Conservation (phyloP, 768 basidiomycete species). For the Infundibulicybe gibba region DNA sequence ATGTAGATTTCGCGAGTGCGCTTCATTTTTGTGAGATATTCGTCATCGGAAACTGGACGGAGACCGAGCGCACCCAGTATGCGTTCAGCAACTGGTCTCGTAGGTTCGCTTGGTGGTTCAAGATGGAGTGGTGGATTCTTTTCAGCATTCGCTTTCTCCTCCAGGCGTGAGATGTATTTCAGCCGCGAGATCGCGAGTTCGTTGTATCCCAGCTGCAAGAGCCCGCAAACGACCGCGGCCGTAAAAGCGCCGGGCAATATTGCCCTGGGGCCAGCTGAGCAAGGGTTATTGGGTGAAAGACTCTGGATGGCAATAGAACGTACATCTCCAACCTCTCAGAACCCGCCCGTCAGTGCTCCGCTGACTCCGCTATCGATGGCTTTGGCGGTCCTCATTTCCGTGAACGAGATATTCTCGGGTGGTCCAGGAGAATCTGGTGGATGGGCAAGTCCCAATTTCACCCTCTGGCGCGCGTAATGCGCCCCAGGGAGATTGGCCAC, state of each 20-base stretch:
- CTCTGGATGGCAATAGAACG: slow-evolving; percentile 17
- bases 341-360: slow-evolving; percentile 67
- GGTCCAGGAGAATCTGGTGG: slow-evolving; percentile 3
- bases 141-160: slow-evolving; percentile 11
- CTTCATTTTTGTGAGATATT: slow-evolving; percentile 61
- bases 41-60: slow-evolving; percentile 63
- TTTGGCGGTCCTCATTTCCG: slow-evolving; percentile 53
- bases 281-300: slow-evolving; percentile 1
- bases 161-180: slow-evolving; percentile 44
- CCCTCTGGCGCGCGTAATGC: slow-evolving; percentile 43
- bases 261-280: slow-evolving; percentile 59
- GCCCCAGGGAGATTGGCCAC: slow-evolving; percentile 37
- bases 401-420: slow-evolving; percentile 31
- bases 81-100: slow-evolving; percentile 28
- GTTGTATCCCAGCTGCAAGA: slow-evolving; percentile 70
- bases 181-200: slow-evolving; percentile 61
- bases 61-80: slow-evolving; percentile 48
- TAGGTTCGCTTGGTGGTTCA: background rate
- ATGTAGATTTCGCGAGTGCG: slow-evolving; percentile 51
- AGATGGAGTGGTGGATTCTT: slow-evolving; percentile 9
- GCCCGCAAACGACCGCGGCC: slow-evolving; percentile 50
- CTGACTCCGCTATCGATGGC: slow-evolving; percentile 72
- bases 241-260: slow-evolving; percentile 59
- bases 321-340: slow-evolving; percentile 54
- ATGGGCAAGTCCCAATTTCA: slow-evolving; percentile 18